phyloP scores from a whole-genome alignment of 176 grass and related monocot genomes.

The Dendrocalamus sinicus region DNA sequence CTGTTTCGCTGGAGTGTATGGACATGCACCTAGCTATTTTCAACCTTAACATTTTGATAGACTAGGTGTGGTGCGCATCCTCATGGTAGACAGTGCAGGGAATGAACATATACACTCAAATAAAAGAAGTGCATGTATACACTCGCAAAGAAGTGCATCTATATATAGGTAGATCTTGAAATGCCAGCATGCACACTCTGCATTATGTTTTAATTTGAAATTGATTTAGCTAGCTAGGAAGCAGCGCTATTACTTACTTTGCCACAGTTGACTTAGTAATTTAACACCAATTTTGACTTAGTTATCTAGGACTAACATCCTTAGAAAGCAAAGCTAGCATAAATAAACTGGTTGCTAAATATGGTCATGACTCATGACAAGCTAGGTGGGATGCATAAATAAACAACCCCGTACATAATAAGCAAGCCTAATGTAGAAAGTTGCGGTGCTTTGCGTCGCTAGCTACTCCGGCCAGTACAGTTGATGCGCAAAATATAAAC shows the following conservation, averaged over 20 bases:
- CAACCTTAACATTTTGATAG: too few relatives aligned
- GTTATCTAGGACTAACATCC: neutral
- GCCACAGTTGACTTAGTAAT: neutral
- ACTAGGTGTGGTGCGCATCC: too few relatives aligned
- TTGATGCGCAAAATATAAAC: neutral
- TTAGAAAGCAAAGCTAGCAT: neutral
- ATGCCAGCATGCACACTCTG: neutral
- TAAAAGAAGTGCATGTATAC: too few relatives aligned
- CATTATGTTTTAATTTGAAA: neutral
- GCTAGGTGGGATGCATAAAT: neutral
- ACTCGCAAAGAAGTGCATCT: too few relatives aligned
- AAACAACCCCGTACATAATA: neutral
- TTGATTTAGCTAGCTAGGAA: neutral
- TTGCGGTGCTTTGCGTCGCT: conserved; percentile 33
- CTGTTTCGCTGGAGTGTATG: neutral
- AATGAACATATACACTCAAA: too few relatives aligned
- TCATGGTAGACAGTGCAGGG: too few relatives aligned
- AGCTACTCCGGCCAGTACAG: neutral
- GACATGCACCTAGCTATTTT: too few relatives aligned
- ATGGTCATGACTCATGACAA: neutral
- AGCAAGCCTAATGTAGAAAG: conserved; percentile 29
- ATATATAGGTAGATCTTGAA: too few relatives aligned
- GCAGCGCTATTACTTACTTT: neutral
- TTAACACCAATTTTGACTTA: neutral
- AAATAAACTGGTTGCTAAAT: neutral